phyloP scores from a whole-genome alignment of 805 yeast species.

The Saturnispora sanitii region DNA sequence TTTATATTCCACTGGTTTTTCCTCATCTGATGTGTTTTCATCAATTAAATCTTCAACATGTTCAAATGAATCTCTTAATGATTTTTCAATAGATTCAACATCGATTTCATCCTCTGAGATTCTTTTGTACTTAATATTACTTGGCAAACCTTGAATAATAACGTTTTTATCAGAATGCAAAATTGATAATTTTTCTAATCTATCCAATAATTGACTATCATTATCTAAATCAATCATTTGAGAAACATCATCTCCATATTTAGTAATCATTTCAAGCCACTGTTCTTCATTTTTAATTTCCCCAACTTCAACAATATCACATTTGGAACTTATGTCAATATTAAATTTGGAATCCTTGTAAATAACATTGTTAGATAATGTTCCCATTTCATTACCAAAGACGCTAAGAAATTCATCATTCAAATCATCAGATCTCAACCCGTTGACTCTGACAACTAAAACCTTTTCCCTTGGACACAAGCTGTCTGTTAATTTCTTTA shows the following conservation, averaged over 20 bases:
- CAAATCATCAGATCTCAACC: constrained; percentile 16
- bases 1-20: not conserved
- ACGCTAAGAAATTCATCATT: constrained; percentile 8
- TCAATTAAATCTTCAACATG: constrained; percentile 21
- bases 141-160: constrained; percentile 28
- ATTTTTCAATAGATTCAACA: constrained; percentile 21
- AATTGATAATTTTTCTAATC: constrained; percentile 12
- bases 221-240: constrained; percentile 8
- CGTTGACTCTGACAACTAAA: constrained; percentile 16
- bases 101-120: constrained; percentile 17
- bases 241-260: not conserved
- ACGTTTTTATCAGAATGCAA: constrained; percentile 13
- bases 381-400: constrained; percentile 7
- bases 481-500: constrained; percentile 12
- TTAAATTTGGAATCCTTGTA: constrained; percentile 8
- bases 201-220: constrained; percentile 10
- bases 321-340: not conserved
- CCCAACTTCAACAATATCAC: constrained; percentile 1
- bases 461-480: constrained; percentile 13
- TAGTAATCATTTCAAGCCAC: constrained; percentile 3
- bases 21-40: constrained; percentile 3
- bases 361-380: constrained; percentile 19
- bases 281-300: constrained; percentile 3
- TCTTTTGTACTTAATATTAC: constrained; percentile 12
- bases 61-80: constrained; percentile 24